Evolutionary conservation across 1,139 yeast species (phyloP).

Genomic region (Saccharomyces hybrid): DNA sequence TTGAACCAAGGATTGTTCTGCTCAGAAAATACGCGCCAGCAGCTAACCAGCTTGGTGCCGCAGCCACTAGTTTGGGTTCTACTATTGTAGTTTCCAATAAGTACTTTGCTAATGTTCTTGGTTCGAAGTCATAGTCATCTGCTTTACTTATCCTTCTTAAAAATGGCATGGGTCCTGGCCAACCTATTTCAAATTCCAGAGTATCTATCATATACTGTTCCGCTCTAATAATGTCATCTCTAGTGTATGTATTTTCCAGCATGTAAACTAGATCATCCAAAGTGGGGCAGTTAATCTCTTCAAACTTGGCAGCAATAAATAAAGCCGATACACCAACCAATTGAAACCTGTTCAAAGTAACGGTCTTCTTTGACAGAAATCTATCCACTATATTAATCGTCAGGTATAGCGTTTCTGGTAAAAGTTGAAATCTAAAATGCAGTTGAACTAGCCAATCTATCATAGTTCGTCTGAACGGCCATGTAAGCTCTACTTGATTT

Average conservation of each 20-base stretch:
- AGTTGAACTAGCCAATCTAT: slow-evolving; percentile 94
- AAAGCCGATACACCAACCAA: slow-evolving; percentile 93
- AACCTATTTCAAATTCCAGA: slow-evolving; percentile 85
- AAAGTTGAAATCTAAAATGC: slow-evolving; percentile 71
- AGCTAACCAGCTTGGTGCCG: slow-evolving; percentile 90
- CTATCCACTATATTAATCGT: slow-evolving; percentile 87
- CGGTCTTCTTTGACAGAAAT: slow-evolving; percentile 63
- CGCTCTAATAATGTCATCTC: slow-evolving; percentile 77
- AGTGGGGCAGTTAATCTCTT: slow-evolving; percentile 92
- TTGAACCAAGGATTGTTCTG: slow-evolving; percentile 49
- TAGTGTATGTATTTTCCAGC: slow-evolving; percentile 80
- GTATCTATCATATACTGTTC: slow-evolving; percentile 89
- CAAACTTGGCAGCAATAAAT: slow-evolving; percentile 92
- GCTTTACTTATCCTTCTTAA: slow-evolving; percentile 88
- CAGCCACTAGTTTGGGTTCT: slow-evolving; percentile 79
- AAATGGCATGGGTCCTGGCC: slow-evolving; percentile 98
- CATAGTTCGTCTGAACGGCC: slow-evolving; percentile 82
- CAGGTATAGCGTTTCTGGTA: slow-evolving; percentile 82
- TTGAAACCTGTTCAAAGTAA: slow-evolving; percentile 76
- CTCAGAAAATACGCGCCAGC: slow-evolving; percentile 87
- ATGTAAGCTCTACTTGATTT: slow-evolving; percentile 72
- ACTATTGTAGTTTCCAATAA: slow-evolving; percentile 80
- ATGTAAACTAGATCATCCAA: slow-evolving; percentile 88
- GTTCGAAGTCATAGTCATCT: slow-evolving; percentile 88
- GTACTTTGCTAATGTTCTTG: slow-evolving; percentile 86